Percentiles rank a stretch among this genome's conserved stretches.
Conservation (phyloP, 495 filamentous ascomycete species). For the Hypoxylon cercidicola region DNA sequence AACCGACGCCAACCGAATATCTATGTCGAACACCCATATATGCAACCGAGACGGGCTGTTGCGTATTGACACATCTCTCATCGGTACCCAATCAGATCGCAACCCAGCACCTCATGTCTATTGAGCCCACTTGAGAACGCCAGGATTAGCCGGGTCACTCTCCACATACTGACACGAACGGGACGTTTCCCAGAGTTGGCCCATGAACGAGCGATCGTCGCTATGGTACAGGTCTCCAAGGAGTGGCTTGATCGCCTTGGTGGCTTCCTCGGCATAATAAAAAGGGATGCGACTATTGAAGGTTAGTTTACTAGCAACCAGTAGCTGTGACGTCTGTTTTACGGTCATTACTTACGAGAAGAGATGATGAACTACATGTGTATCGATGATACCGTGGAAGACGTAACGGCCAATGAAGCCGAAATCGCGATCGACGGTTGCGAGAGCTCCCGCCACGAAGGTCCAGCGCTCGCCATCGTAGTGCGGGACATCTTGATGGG, state of each 20-base stretch:
- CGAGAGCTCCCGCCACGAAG: slow-evolving; percentile 69
- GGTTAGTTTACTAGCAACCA: slow-evolving; percentile 11
- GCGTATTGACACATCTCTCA: slow-evolving; percentile 3
- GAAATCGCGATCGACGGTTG: slow-evolving; percentile 71
- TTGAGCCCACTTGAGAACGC: slow-evolving; percentile 37
- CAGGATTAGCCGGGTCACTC: slow-evolving; percentile 35
- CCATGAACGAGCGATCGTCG: slow-evolving; percentile 43
- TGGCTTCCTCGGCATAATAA: slow-evolving; percentile 72
- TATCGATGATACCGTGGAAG: slow-evolving; percentile 74
- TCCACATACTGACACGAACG: slow-evolving; percentile 38
- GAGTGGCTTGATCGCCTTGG: slow-evolving; percentile 67
- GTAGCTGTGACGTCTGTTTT: neutral
- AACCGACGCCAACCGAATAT: slow-evolving; percentile 7
- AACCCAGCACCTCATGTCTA: slow-evolving; percentile 6
- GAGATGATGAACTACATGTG: slow-evolving; percentile 73
- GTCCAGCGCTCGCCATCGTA: slow-evolving; percentile 68
- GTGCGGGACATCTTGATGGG: slow-evolving; percentile 67
- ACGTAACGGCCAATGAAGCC: slow-evolving; percentile 71
- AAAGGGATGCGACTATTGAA: slow-evolving; percentile 64
- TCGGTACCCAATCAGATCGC: neutral
- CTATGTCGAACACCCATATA: slow-evolving; percentile 10
- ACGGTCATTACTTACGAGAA: slow-evolving; percentile 53
- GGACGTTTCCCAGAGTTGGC: slow-evolving; percentile 32
- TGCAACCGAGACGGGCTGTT: neutral
- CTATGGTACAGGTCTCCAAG: slow-evolving; percentile 68